Percentiles rank a stretch among this genome's conserved stretches.
phyloP scores from a whole-genome alignment of 768 basidiomycete species.

The Pleurotus ostreatus region DNA sequence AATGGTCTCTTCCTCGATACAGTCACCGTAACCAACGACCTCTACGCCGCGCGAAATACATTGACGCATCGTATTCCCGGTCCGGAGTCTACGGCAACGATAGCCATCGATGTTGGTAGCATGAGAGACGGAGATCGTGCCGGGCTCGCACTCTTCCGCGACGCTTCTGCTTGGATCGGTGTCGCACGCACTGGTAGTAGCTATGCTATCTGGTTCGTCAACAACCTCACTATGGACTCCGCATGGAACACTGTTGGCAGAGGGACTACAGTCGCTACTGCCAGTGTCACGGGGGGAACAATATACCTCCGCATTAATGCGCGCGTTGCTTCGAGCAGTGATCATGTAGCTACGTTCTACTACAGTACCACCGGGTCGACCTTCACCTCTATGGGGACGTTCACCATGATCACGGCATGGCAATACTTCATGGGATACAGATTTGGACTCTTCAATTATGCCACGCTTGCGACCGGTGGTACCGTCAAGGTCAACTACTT shows the following conservation, averaged over 20 bases:
- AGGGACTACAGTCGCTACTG: slow-evolving; percentile 12
- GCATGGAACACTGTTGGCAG: slow-evolving; percentile 13
- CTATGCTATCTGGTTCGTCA: slow-evolving; percentile 11
- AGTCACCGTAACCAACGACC: slow-evolving; percentile 15
- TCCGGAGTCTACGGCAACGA: slow-evolving; percentile 14
- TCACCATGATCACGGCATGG: slow-evolving; percentile 14
- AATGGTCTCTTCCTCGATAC: slow-evolving; percentile 16
- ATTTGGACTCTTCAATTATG: slow-evolving; percentile 16
- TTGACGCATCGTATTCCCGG: slow-evolving; percentile 15
- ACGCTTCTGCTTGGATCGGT: slow-evolving; percentile 14
- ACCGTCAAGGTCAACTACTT: slow-evolving; percentile 1
- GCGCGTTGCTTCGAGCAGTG: slow-evolving; percentile 7
- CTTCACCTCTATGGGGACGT: slow-evolving; percentile 13
- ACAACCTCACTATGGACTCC: slow-evolving; percentile 14
- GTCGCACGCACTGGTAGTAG: slow-evolving; percentile 10
- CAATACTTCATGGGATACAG: slow-evolving; percentile 15
- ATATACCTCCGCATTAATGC: slow-evolving; percentile 14
- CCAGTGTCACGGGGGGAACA: slow-evolving; percentile 7
- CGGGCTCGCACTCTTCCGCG: slow-evolving; percentile 17
- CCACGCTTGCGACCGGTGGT: slow-evolving; percentile 12
- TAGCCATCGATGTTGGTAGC: slow-evolving; percentile 10
- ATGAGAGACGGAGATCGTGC: slow-evolving; percentile 16
- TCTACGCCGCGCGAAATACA: slow-evolving; percentile 16
- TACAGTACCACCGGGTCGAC: slow-evolving; percentile 14
- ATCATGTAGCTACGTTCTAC: slow-evolving; percentile 11